phyloP scores from a whole-genome alignment of 495 filamentous ascomycete genomes.

The Penicillium soppii region DNA sequence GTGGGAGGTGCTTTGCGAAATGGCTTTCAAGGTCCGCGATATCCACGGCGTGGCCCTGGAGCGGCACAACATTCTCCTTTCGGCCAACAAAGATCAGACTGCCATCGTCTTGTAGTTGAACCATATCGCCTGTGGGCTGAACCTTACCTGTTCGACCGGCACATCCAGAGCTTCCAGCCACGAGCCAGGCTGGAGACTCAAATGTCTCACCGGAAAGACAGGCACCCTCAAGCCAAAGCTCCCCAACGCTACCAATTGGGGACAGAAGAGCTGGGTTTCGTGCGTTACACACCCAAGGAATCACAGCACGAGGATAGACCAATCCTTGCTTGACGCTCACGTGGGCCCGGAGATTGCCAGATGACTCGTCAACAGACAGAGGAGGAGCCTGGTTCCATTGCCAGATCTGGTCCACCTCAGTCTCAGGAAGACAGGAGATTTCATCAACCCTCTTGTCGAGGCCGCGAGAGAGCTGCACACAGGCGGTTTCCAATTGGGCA shows the following conservation, averaged over 20 bases:
- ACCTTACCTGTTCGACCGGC: slow-evolving; percentile 28
- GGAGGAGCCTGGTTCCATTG: slow-evolving; percentile 36
- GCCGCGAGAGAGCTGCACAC: slow-evolving; percentile 26
- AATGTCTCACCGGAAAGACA: slow-evolving; percentile 22
- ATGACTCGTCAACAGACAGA: slow-evolving; percentile 21
- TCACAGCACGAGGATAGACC: slow-evolving; percentile 24
- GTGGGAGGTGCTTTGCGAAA: slow-evolving; percentile 26
- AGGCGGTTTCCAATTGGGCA: slow-evolving; percentile 37
- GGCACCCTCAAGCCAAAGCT: slow-evolving; percentile 32
- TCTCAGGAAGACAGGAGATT: slow-evolving; percentile 35
- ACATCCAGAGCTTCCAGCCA: slow-evolving; percentile 25
- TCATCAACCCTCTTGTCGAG: slow-evolving; percentile 25
- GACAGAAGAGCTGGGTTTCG: slow-evolving; percentile 30
- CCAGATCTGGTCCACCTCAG: slow-evolving; percentile 39
- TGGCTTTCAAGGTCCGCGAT: slow-evolving; percentile 33
- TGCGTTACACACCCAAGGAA: slow-evolving; percentile 37
- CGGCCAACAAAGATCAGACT: slow-evolving; percentile 31
- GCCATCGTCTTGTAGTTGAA: slow-evolving; percentile 27
- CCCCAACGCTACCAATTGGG: slow-evolving; percentile 33
- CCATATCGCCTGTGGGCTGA: slow-evolving; percentile 35
- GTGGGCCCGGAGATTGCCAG: slow-evolving; percentile 27
- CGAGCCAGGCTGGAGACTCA: slow-evolving; percentile 36
- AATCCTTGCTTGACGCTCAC: slow-evolving; percentile 25
- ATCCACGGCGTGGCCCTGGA: slow-evolving; percentile 37
- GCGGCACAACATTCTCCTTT: slow-evolving; percentile 28